These are phyloP conservation scores for Leishmania martiniquensis DNA, from an alignment of 208 protist genomes.

Conservation along the genomic window DNA sequence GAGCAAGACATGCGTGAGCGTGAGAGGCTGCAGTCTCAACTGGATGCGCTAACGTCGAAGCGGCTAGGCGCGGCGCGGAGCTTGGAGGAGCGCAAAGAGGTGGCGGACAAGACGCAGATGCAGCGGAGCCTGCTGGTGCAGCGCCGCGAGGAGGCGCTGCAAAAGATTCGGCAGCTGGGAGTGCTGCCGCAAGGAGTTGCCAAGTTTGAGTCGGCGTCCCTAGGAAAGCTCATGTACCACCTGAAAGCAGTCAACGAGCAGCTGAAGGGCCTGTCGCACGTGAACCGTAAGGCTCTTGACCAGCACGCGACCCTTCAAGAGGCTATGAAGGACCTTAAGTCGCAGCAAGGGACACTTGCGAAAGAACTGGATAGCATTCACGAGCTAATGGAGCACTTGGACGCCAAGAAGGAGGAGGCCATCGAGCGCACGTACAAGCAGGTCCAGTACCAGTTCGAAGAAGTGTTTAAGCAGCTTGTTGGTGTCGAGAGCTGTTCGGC, in stretches of 20 bases:
- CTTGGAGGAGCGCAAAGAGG: constrained; percentile 66
- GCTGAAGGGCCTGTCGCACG: constrained; percentile 93
- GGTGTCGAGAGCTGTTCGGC: constrained; percentile 84
- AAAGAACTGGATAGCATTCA: constrained; percentile 91
- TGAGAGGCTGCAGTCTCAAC: constrained; percentile 42
- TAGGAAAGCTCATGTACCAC: constrained; percentile 84
- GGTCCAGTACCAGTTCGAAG: constrained; percentile 96
- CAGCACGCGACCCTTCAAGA: constrained; percentile 95
- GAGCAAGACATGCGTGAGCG: constrained; percentile 50
- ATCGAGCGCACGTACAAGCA: constrained; percentile 98
- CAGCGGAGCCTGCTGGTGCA: constrained; percentile 74
- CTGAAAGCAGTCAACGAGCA: constrained; percentile 80
- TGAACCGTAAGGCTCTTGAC: constrained; percentile 99
- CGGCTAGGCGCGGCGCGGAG: constrained; percentile 37
- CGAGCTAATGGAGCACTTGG: constrained; percentile 95
- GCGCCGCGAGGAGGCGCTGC: constrained; percentile 82
- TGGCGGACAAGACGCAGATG: constrained; percentile 59
- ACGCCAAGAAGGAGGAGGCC: constrained; percentile 97
- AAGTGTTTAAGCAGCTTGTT: constrained; percentile 97
- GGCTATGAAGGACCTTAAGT: constrained; percentile 78
- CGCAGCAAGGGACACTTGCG: constrained; percentile 83
- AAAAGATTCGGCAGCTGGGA: constrained; percentile 94
- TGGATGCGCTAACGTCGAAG: constrained; percentile 50
- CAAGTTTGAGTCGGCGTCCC: constrained; percentile 36
- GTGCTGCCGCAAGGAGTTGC: constrained; percentile 66